Percentiles rank a stretch among this genome's conserved stretches.
These are phyloP conservation scores for Candida endomychidarum DNA, from an alignment of 805 yeast species.

Conservation along the genomic window DNA sequence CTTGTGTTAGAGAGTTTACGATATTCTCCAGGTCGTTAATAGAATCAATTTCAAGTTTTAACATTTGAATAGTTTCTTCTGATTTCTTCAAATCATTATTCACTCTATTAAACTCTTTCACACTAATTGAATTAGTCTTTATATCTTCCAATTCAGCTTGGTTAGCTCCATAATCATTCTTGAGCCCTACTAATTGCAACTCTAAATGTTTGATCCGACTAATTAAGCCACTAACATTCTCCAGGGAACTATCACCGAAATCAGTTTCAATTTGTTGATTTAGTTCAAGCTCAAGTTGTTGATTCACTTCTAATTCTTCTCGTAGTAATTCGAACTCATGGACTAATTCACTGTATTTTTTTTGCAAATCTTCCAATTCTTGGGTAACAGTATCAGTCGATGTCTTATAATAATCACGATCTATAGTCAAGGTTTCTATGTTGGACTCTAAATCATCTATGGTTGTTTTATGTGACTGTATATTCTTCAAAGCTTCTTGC, in stretches of 20 bases:
- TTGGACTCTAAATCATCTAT: constrained; percentile 14
- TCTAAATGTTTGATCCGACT: constrained; percentile 41
- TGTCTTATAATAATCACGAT: constrained; percentile 43
- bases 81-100: constrained; percentile 28
- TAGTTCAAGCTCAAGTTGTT: constrained; percentile 36
- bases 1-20: constrained; percentile 32
- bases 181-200: constrained; percentile 29
- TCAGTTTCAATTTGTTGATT: constrained; percentile 4
- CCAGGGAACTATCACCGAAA: background rate
- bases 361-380: constrained; percentile 25
- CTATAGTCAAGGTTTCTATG: constrained; percentile 38
- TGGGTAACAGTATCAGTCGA: constrained; percentile 28
- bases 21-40: constrained; percentile 35
- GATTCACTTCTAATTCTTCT: constrained; percentile 38
- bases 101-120: constrained; percentile 28
- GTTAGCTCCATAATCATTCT: constrained; percentile 2
- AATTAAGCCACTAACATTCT: constrained; percentile 15
- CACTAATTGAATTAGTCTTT: constrained; percentile 13
- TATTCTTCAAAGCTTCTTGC: constrained; percentile 28
- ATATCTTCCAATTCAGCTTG: constrained; percentile 10
- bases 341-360: constrained; percentile 28
- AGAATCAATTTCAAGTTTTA: constrained; percentile 34
- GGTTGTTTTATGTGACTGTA: constrained; percentile 18
- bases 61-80: constrained; percentile 23
- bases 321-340: constrained; percentile 31